phyloP scores from a whole-genome alignment of 345 rosid species.

The Dipteronia dyeriana region DNA sequence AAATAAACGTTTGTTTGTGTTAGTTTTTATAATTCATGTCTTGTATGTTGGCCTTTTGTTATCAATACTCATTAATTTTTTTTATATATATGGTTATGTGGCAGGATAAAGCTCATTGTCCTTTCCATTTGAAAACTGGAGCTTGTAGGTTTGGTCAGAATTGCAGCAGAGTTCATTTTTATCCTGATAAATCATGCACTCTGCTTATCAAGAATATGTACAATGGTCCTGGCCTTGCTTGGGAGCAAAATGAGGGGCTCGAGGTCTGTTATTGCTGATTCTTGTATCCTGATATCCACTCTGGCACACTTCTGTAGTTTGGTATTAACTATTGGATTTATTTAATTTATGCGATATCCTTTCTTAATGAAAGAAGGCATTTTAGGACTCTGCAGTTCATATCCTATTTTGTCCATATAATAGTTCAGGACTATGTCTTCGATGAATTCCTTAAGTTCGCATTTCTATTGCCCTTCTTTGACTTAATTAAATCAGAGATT shows the following conservation, averaged over 20 bases:
- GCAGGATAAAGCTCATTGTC: constrained; percentile 98
- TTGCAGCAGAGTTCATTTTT: constrained; percentile 96
- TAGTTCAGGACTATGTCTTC: constrained; percentile 7
- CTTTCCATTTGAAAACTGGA: constrained; percentile 95
- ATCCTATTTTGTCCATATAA: background rate
- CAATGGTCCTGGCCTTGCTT: constrained; percentile 89
- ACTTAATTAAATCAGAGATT: constrained; percentile 51
- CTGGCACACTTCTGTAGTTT: background rate
- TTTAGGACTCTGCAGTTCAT: constrained; percentile 2
- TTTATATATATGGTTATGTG: constrained; percentile 8
- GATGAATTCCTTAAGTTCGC: constrained; percentile 21
- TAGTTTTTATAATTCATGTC: background rate
- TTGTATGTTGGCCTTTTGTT: background rate
- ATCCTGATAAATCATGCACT: constrained; percentile 84
- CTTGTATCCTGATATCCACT: constrained; percentile 77
- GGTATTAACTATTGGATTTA: background rate
- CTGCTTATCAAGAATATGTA: constrained; percentile 94
- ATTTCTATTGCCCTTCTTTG: constrained; percentile 47
- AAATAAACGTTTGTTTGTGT: background rate
- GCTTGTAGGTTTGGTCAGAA: constrained; percentile 96
- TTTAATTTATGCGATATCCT: background rate
- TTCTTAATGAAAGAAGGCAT: background rate
- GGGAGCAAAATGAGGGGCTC: constrained; percentile 99
- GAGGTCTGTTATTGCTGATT: constrained; percentile 93
- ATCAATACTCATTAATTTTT: constrained; percentile 11